Base-by-base conservation (phyloP, 1,284 basidiomycete genomes). In the Schizophyllum amplum region DNA sequence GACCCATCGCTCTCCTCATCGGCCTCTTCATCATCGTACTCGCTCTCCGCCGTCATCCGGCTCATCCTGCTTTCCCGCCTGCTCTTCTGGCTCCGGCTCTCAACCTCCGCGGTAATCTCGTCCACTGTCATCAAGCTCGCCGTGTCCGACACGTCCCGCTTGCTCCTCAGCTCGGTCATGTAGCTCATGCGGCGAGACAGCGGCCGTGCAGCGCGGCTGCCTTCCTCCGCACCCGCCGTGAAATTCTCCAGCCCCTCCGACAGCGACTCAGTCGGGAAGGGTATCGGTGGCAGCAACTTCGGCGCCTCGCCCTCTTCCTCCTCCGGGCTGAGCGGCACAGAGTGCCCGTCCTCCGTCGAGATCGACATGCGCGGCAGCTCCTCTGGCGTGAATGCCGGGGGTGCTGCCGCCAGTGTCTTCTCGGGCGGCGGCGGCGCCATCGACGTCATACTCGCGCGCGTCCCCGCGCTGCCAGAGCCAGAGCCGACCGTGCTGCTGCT, bases 91-190 rank as follows among this genome's bases (percentile, higher is more conserved):
- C 48, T 75, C 17, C 94, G 78, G 65, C 87, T 92, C 74, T 98
- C 96, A 1, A 99, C 92, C 66, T 96, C 92, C 4, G 93, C 94
- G 0, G 96, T 98, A 64, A 99, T 97, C 72, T 99, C 94, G 67
- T 99, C 96, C 15, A 99, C 91, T 0, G 96, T 99, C 67, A 99
- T 80, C 63, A 99, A 72, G 67, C 92, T 95, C 4, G 92, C 92
- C 1, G 90, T 90, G 66, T 98, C 95, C 1, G 90, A 90, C 51
- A 82, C 78, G 66, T 96, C 93, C 15, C 87, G 83, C 69, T 85
- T 89, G 66, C 83, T 87, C 55, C 89, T 77, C 52, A 93, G 68
- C 67, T 91, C 87, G 0, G 79, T 89, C 76, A 83, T 87, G 72
- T 80, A 90, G 65, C 89, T 92, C 74, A 86, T 80, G 1, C 90